Percentiles rank a stretch among this genome's conserved stretches.
Conservation (phyloP, 2,329 filamentous ascomycete species). For the Fusarium sp. region DNA sequence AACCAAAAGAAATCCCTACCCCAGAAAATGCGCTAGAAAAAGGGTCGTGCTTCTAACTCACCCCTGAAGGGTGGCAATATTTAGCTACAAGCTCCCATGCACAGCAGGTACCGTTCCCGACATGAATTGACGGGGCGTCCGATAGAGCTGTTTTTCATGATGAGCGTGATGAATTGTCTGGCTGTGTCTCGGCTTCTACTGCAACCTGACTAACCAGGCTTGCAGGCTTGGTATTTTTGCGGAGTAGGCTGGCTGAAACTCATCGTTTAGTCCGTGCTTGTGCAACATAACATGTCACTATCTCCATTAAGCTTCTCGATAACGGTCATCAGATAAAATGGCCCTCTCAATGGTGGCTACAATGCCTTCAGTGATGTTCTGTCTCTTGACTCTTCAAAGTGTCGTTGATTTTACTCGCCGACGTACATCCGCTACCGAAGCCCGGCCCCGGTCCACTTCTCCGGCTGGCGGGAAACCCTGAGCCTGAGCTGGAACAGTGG, state of each 20-base stretch:
- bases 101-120: slow-evolving; percentile 1
- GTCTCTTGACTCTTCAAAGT: background rate
- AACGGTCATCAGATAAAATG: slow-evolving; percentile 31
- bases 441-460: slow-evolving; percentile 29
- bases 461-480: slow-evolving; percentile 16
- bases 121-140: slow-evolving; percentile 33
- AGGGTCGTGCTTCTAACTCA: slow-evolving; percentile 32
- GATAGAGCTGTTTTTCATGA: slow-evolving; percentile 19
- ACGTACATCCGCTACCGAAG: slow-evolving; percentile 21
- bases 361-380: background rate
- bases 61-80: slow-evolving; percentile 44
- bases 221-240: slow-evolving; percentile 10
- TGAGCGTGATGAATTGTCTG: slow-evolving; percentile 23
- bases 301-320: slow-evolving; percentile 14
- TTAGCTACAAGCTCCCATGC: slow-evolving; percentile 8
- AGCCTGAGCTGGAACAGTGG: background rate
- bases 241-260: slow-evolving; percentile 33
- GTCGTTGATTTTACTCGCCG: slow-evolving; percentile 2
- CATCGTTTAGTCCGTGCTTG: slow-evolving; percentile 23
- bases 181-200: slow-evolving; percentile 9
- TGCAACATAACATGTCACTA: slow-evolving; percentile 8
- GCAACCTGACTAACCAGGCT: slow-evolving; percentile 15
- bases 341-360: slow-evolving; percentile 12
- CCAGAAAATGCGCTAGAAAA: slow-evolving; percentile 45
- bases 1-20: slow-evolving; percentile 33